Percentiles rank a stretch among this genome's conserved stretches.
phyloP scores from a whole-genome alignment of 768 basidiomycete genomes.

The Xanthoconium purpureum region DNA sequence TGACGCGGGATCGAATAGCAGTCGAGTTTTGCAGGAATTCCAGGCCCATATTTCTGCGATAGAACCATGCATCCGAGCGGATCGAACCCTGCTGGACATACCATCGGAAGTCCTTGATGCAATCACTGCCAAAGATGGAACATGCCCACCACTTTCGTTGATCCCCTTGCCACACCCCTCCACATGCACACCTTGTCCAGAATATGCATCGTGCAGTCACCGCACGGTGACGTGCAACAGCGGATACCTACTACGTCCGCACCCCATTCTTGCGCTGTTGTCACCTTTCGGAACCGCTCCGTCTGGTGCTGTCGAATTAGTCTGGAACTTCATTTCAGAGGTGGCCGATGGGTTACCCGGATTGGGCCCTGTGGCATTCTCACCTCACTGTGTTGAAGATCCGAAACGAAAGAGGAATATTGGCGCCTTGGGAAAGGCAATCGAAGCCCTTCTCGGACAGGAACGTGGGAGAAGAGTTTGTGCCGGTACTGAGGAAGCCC shows the following conservation, averaged over 20 bases:
- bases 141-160: slow-evolving; percentile 55
- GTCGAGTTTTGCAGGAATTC: slow-evolving; percentile 48
- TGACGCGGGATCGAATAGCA: slow-evolving; percentile 60
- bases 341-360: slow-evolving; percentile 69
- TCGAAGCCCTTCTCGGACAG: slow-evolving; percentile 61
- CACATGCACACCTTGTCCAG: slow-evolving; percentile 69
- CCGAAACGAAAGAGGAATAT: slow-evolving; percentile 71
- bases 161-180: slow-evolving; percentile 57
- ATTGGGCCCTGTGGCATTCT: slow-evolving; percentile 72
- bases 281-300: slow-evolving; percentile 39
- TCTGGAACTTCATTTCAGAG: slow-evolving; percentile 47
- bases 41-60: slow-evolving; percentile 45
- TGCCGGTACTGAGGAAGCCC: slow-evolving; percentile 41
- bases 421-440: slow-evolving; percentile 67
- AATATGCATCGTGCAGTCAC: slow-evolving; percentile 60
- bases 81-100: slow-evolving; percentile 45
- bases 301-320: slow-evolving; percentile 38
- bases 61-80: slow-evolving; percentile 55
- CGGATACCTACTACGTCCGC: slow-evolving; percentile 64
- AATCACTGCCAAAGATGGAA: slow-evolving; percentile 30
- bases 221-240: slow-evolving; percentile 61
- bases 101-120: slow-evolving; percentile 26
- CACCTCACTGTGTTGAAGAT: slow-evolving; percentile 75
- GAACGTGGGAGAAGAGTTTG: slow-evolving; percentile 68
- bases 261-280: slow-evolving; percentile 49